Percentiles rank a stretch among this genome's conserved stretches.
Conservation (phyloP, 306 rosid genomes). For the Casuarina cunninghamiana region DNA sequence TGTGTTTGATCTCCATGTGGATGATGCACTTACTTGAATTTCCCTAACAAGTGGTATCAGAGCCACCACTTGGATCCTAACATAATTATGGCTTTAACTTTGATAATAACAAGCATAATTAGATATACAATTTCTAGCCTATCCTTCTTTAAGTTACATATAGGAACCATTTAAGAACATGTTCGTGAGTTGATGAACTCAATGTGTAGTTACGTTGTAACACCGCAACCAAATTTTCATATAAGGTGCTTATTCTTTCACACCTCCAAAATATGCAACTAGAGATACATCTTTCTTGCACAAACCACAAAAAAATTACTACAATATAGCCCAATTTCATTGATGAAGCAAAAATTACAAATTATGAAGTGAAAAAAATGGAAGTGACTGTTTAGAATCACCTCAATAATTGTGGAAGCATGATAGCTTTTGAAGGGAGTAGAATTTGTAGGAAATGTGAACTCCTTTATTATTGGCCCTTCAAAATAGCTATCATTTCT, state of each 20-base stretch:
- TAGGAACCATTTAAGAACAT: background rate
- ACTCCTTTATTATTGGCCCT: conserved; percentile 56
- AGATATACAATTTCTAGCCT: background rate
- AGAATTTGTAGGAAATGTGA: conserved; percentile 61
- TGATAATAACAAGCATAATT: background rate
- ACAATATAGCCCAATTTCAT: conserved; percentile 2
- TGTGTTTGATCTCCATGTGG: no score
- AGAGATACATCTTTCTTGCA: conserved; percentile 63
- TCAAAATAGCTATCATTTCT: conserved; percentile 27
- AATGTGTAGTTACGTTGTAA: conserved; percentile 47
- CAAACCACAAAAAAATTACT: conserved; percentile 24
- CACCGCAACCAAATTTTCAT: conserved; percentile 91
- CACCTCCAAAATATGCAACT: conserved; percentile 84
- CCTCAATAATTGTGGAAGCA: conserved; percentile 98
- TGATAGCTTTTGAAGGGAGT: conserved; percentile 78
- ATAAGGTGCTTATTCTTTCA: conserved; percentile 73
- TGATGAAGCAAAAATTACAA: background rate
- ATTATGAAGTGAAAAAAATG: background rate
- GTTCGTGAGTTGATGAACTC: background rate
- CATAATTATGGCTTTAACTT: background rate
- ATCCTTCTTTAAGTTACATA: conserved; percentile 5
- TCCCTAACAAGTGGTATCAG: no score
- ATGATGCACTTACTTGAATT: no score
- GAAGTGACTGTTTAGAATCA: conserved; percentile 14
- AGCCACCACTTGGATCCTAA: no score